Conservation (phyloP, 78 protist genomes). For the Corallochytrium limacisporum region DNA sequence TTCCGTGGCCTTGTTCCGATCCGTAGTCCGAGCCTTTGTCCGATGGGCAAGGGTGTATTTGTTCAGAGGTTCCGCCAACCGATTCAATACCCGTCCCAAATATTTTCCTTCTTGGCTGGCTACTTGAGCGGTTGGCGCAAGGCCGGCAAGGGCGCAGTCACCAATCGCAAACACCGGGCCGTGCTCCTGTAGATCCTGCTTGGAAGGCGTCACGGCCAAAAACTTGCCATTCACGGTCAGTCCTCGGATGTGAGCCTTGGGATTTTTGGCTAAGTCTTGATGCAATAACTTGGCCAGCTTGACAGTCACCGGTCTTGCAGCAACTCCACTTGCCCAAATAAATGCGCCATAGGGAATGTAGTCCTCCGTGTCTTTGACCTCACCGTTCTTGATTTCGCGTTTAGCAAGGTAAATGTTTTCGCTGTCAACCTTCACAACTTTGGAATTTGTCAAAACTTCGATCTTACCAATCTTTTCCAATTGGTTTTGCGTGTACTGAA, state of each 20-base stretch:
- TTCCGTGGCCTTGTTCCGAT: constrained; percentile 5
- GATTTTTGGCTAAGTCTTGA: too few species aligned
- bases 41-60: constrained; percentile 38
- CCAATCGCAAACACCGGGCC: constrained; percentile 20
- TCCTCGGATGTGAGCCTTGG: too few species aligned
- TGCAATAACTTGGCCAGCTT: too few species aligned
- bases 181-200: too few species aligned
- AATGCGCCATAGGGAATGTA: constrained; percentile 12
- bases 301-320: constrained; percentile 1
- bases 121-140: background rate
- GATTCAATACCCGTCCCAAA: background rate
- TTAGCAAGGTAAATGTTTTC: background rate
- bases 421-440: background rate
- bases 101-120: background rate
- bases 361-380: background rate
- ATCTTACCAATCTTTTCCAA: background rate
- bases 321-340: constrained; percentile 17
- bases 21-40: constrained; percentile 27
- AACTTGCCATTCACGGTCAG: too few species aligned
- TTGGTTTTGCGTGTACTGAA: background rate
- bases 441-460: background rate
- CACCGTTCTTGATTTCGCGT: background rate
- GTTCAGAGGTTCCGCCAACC: background rate
- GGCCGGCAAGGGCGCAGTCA: constrained; percentile 3
- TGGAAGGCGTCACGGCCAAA: too few species aligned